Percentiles rank a stretch among this genome's conserved stretches.
Conservation (phyloP, 1,284 basidiomycete species). For the Ceratobasidium papillatum region DNA sequence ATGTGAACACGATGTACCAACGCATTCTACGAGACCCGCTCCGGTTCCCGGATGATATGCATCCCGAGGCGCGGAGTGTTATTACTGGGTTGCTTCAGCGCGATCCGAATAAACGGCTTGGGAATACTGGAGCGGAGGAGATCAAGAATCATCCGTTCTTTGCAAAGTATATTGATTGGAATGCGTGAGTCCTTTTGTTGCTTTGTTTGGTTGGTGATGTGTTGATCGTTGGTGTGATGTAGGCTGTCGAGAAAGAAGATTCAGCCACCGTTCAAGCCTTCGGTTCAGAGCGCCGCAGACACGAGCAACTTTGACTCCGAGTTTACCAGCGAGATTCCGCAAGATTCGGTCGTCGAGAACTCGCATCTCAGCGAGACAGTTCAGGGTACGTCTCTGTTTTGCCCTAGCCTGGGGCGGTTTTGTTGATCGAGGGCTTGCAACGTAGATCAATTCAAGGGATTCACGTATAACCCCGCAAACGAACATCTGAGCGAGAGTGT, state of each 20-base stretch:
- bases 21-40: slow-evolving; percentile 95
- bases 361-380: slow-evolving; percentile 92
- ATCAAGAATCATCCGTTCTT: slow-evolving; percentile 99
- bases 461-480: slow-evolving; percentile 76
- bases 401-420: slow-evolving; percentile 40
- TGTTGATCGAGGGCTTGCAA: background rate
- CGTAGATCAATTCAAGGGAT: slow-evolving; percentile 85
- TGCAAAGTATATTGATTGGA: slow-evolving; percentile 92
- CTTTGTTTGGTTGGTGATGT: background rate
- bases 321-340: slow-evolving; percentile 91
- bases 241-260: slow-evolving; percentile 94
- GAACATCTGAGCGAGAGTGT: slow-evolving; percentile 63
- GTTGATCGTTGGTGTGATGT: slow-evolving; percentile 33
- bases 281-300: slow-evolving; percentile 77
- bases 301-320: slow-evolving; percentile 94
- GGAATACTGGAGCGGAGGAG: slow-evolving; percentile 92
- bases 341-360: slow-evolving; percentile 93
- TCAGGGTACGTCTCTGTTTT: slow-evolving; percentile 55
- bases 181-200: slow-evolving; percentile 57
- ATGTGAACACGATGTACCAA: slow-evolving; percentile 98
- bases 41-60: slow-evolving; percentile 91
- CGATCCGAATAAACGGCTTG: slow-evolving; percentile 86
- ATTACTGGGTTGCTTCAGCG: slow-evolving; percentile 90
- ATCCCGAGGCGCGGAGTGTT: slow-evolving; percentile 86
- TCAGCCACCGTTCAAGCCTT: slow-evolving; percentile 97